Evolutionary conservation across 805 yeast species (phyloP).

Genomic region (Jamesozyma piceae): DNA sequence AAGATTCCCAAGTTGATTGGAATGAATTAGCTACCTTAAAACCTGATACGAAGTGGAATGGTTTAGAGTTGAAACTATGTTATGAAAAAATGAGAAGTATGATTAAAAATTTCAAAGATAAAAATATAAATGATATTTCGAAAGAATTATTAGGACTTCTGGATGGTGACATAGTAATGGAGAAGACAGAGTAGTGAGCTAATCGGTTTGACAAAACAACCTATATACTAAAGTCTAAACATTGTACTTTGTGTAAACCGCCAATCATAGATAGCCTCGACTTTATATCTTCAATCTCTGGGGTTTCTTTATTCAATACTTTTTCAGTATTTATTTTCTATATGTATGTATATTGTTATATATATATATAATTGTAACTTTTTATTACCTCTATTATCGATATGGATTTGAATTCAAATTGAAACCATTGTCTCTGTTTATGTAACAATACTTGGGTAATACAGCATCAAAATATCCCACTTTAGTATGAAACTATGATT

Average conservation of each 20-base stretch:
- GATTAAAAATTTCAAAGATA: constrained; percentile 40
- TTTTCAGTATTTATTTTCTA: not conserved
- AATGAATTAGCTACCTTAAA: constrained; percentile 41
- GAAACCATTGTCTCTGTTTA: too few species aligned
- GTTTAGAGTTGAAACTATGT: constrained; percentile 50
- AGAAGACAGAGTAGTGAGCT: not conserved
- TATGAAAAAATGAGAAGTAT: constrained; percentile 51
- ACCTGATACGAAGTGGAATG: constrained; percentile 43
- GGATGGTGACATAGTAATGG: constrained; percentile 3
- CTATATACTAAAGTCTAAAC: too few species aligned
- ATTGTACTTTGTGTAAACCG: too few species aligned
- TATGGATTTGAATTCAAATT: too few species aligned
- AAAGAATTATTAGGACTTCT: constrained; percentile 19
- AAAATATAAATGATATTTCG: constrained; percentile 30
- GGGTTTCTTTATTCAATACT: not conserved
- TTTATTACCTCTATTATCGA: not conserved
- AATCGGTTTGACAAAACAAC: too few species aligned
- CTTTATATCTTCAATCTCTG: not conserved
- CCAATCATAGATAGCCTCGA: too few species aligned
- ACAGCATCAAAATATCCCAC: too few species aligned
- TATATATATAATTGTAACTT: constrained; percentile 1
- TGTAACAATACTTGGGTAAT: too few species aligned
- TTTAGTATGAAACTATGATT: not conserved
- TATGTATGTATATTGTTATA: not conserved
- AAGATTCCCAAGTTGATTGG: constrained; percentile 44